Evolutionary conservation across 2,329 filamentous ascomycete species (phyloP).

Genomic region (Pseudogymnoascus sp.): DNA sequence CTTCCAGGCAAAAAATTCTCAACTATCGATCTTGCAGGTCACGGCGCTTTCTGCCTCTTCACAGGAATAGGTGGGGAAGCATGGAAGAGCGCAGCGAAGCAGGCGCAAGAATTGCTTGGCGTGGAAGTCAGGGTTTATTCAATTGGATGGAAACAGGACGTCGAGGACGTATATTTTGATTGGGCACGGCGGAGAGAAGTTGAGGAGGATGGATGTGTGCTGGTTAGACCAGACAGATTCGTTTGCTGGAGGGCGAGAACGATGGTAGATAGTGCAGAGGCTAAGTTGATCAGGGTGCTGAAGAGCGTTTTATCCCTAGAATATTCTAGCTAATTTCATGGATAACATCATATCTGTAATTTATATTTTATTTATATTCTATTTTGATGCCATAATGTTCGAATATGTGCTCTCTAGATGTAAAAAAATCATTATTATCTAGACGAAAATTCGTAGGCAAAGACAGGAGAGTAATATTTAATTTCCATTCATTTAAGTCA

Average conservation of each 20-base stretch:
- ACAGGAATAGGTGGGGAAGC: constrained; percentile 46
- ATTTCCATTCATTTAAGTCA: too few relatives aligned
- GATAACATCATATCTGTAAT: neutral
- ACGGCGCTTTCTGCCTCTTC: constrained; percentile 42
- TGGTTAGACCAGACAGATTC: constrained; percentile 44
- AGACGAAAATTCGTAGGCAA: too few relatives aligned
- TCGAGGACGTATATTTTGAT: constrained; percentile 52
- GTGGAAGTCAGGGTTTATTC: constrained; percentile 40
- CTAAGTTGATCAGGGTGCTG: neutral
- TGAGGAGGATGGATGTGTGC: constrained; percentile 47
- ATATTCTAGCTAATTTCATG: neutral
- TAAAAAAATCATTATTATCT: too few relatives aligned
- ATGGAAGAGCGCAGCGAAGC: constrained; percentile 43
- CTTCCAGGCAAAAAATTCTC: constrained; percentile 39
- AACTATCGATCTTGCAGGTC: constrained; percentile 51
- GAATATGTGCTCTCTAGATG: too few relatives aligned
- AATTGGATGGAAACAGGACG: constrained; percentile 51
- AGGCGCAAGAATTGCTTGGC: constrained; percentile 31
- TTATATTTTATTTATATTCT: neutral
- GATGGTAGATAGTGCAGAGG: neutral
- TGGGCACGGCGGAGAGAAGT: constrained; percentile 47
- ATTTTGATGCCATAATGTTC: too few relatives aligned
- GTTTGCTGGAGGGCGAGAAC: neutral
- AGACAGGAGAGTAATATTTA: too few relatives aligned
- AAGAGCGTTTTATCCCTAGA: neutral